Percentiles rank a stretch among this genome's conserved stretches.
Conservation (phyloP, 2,329 filamentous ascomycete genomes). For the Pestalotiopsis sp. region DNA sequence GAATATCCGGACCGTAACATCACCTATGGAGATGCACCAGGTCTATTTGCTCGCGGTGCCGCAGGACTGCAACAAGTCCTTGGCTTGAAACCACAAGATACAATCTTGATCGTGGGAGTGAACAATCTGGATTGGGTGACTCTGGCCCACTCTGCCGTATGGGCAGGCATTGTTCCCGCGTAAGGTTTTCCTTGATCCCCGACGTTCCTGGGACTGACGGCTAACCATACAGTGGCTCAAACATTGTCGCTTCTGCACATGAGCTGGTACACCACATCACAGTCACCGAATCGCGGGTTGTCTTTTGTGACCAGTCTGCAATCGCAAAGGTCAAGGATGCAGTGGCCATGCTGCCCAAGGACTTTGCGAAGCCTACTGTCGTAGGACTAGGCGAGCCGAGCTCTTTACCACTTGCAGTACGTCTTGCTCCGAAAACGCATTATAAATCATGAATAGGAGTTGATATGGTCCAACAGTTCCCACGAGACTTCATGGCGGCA, state of each 20-base stretch:
- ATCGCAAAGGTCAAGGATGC: neutral
- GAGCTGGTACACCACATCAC: slow-evolving; percentile 26
- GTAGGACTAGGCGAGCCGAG: neutral
- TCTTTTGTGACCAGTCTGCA: slow-evolving; percentile 14
- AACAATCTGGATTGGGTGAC: slow-evolving; percentile 25
- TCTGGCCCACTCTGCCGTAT: slow-evolving; percentile 23
- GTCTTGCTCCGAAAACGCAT: neutral
- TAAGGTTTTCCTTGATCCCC: neutral
- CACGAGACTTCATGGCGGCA: neutral
- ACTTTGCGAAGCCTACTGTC: neutral
- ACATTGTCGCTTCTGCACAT: slow-evolving; percentile 25
- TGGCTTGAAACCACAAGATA: slow-evolving; percentile 16
- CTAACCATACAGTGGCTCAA: slow-evolving; percentile 18
- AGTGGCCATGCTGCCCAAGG: neutral
- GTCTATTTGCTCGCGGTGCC: neutral
- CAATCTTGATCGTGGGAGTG: slow-evolving; percentile 24
- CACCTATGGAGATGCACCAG: neutral
- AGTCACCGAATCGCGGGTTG: slow-evolving; percentile 21
- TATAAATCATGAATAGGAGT: neutral
- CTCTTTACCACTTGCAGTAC: neutral
- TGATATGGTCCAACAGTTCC: neutral
- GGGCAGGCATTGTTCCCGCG: slow-evolving; percentile 26
- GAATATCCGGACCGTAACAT: slow-evolving; percentile 14
- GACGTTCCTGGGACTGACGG: too few relatives aligned
- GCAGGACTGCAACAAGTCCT: neutral